Base-by-base conservation (phyloP, 2,329 filamentous ascomycete genomes). In the Hymenoscyphus albidus region DNA sequence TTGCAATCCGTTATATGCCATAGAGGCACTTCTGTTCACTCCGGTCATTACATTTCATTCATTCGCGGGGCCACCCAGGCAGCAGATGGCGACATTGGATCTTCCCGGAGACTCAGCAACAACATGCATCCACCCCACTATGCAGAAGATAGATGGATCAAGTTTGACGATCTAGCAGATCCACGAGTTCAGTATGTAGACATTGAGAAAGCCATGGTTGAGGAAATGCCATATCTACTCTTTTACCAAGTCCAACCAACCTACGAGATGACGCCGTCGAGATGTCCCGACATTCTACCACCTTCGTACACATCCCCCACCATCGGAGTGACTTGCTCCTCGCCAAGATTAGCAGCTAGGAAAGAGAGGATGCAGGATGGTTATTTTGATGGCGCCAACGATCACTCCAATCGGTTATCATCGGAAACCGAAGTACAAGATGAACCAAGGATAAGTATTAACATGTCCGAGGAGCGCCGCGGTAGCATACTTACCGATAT, bases 191-290 rank as follows among this genome's bases (percentile, higher is more conserved):
- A 82, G 0, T 83, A 89, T 62, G 88, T 97, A 86, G 89, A 97
- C 68, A 85, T 88, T 70, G 88, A 91, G 67, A 79, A 89, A 70
- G 89, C 91, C 0, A 79, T 98, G 59, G 89, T 86, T 70, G 84
- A 89, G n/a, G 93, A 97, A 76, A 96, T 92, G 76, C 94, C 95
- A 0, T 98, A 98, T 75, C 83, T 98, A 6, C 81, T 99, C 0
- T 98, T 98, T 77, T 99, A 97, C 74, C 94, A 97, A 76, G 91
- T 98, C 51, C 85, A 96, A 38, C 93, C 94, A 0, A 92, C 96
- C 72, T 86, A 92, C 38, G 90, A 93, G 63, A 74, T 51, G 57
- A 60, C 62, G 10, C 18, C 57, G 4, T 31, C 60, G 38, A 5
- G 56, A 58, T 42, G 31, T 22, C 48, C 32, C 39, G 80, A 82